These are phyloP conservation scores for Trypanosoma theileri DNA, from an alignment of 208 protist species.

Conservation along the genomic window DNA sequence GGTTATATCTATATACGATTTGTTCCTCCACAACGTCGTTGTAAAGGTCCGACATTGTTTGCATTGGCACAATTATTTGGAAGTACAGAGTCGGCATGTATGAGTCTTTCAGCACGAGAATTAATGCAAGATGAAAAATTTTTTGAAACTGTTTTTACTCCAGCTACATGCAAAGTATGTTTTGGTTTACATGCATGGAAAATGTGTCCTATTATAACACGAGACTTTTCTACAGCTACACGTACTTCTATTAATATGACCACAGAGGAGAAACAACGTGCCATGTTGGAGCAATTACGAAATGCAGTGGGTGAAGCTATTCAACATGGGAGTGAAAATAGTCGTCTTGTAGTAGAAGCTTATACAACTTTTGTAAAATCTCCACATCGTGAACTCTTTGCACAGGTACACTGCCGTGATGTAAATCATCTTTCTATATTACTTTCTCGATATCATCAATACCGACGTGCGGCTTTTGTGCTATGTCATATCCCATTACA, in stretches of 20 bases:
- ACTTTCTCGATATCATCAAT: slow-evolving; percentile 64
- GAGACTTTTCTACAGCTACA: slow-evolving; percentile 54
- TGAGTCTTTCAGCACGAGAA: slow-evolving; percentile 28
- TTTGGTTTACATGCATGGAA: slow-evolving; percentile 75
- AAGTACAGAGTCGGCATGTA: slow-evolving; percentile 25
- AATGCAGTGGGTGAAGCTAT: slow-evolving; percentile 38
- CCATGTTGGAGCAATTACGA: slow-evolving; percentile 58
- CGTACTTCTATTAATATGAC: slow-evolving; percentile 58
- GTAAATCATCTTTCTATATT: slow-evolving; percentile 70
- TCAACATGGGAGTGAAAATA: slow-evolving; percentile 27
- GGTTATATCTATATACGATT: slow-evolving; percentile 80
- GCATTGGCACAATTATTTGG: slow-evolving; percentile 38
- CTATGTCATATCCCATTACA: slow-evolving; percentile 79
- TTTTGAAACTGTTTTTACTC: slow-evolving; percentile 60
- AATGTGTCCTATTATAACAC: slow-evolving; percentile 79
- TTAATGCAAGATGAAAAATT: slow-evolving; percentile 44
- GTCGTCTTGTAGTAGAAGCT: slow-evolving; percentile 57
- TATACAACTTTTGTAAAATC: slow-evolving; percentile 82
- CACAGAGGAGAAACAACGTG: slow-evolving; percentile 69
- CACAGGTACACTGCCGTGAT: slow-evolving; percentile 44
- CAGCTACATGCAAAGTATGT: slow-evolving; percentile 73
- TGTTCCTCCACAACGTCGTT: slow-evolving; percentile 38
- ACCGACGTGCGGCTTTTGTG: slow-evolving; percentile 78
- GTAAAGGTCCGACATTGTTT: slow-evolving; percentile 37
- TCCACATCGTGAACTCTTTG: slow-evolving; percentile 72